Base-by-base conservation (phyloP, 2,329 filamentous ascomycete species). In the Clarireedia paspali region DNA sequence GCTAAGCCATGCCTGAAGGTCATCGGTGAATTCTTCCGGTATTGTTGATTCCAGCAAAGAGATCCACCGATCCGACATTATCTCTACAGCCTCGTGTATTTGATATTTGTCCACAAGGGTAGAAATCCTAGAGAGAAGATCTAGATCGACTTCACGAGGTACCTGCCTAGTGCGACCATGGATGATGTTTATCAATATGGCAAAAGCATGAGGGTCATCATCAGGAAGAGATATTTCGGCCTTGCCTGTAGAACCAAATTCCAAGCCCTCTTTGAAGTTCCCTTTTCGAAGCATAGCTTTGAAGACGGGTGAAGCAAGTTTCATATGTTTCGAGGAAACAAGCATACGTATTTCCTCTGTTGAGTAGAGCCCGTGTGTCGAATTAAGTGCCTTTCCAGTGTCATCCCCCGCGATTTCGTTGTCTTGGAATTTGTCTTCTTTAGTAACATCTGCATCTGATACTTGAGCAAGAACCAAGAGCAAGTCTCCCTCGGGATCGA, bases 61-160 rank as follows among this genome's bases (percentile, higher is more conserved):
- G 27, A 54, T 30, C 51, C 44, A 54, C 12, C 45, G 26, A 40
- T 49, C 44, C 26, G 51, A 48, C 24, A 54, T 49, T 26, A 49
- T 42, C 20, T 54, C 51, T 20, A 49, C 51, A 4, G 48, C 44
- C 44, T 54, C 51, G 30, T 49, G 51, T 23, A 54, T 30, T 40
- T 54, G 51, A 54, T 49, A 54, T 44, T 54, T 54, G 26, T 54
- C 51, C 5, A 54, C 51, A 7, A 54, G n/a, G 17, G 51, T 54
- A 24, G 44, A 54, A n/a, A 49, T 54, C 7, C 34, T 54, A 12
- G 6, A 49, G 7, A 49, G 7, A 4, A 54, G 23, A 26, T 34
- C 5, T 10, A 42, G 7, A 27, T 2, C 6, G 0, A 49, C 17
- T 1, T 30, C 1, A 9, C n/a, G 1, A 2, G 45, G 26, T 4